Conservation (phyloP, 1,139 yeast genomes). For the Zhuliangozyma parablackwelliae region DNA sequence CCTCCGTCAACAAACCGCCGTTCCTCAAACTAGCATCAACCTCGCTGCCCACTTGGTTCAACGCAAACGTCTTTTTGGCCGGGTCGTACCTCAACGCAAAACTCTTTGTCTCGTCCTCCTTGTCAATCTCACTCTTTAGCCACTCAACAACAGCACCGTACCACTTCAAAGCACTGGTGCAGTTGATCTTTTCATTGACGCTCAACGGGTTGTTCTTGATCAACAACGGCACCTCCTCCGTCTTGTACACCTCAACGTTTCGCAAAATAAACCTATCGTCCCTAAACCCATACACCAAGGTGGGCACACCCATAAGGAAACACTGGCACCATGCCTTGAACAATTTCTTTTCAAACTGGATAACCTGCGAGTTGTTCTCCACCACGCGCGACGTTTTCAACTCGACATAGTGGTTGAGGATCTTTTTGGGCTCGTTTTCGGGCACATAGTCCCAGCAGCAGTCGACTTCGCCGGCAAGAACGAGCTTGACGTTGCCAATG, state of each 20-base stretch:
- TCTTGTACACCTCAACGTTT: slow-evolving; percentile 68
- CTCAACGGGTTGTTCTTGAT: slow-evolving; percentile 42
- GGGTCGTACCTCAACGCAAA: slow-evolving; percentile 34
- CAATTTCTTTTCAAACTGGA: slow-evolving; percentile 66
- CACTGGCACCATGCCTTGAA: slow-evolving; percentile 91
- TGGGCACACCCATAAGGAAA: slow-evolving; percentile 77
- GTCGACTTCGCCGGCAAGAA: slow-evolving; percentile 89
- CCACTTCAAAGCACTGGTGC: slow-evolving; percentile 77
- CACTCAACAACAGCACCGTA: slow-evolving; percentile 82
- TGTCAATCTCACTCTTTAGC: slow-evolving; percentile 55
- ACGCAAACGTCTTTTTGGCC: slow-evolving; percentile 24
- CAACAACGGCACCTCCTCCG: slow-evolving; percentile 71
- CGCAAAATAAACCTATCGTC: slow-evolving; percentile 63
- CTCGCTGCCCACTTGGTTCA: slow-evolving; percentile 25
- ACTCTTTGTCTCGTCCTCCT: slow-evolving; percentile 31
- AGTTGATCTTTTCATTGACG: slow-evolving; percentile 42
- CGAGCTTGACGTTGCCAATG: slow-evolving; percentile 63
- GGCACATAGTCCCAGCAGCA: slow-evolving; percentile 82
- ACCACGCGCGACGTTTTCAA: slow-evolving; percentile 68
- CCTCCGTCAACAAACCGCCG: slow-evolving; percentile 45
- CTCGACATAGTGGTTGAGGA: slow-evolving; percentile 76
- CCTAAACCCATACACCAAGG: slow-evolving; percentile 79
- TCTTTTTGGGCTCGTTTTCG: slow-evolving; percentile 31
- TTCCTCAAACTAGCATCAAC: slow-evolving; percentile 24
- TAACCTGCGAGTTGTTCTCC: slow-evolving; percentile 47